phyloP scores from a whole-genome alignment of 192 early-diverging fungal species.

The Umbelopsis sp. region DNA sequence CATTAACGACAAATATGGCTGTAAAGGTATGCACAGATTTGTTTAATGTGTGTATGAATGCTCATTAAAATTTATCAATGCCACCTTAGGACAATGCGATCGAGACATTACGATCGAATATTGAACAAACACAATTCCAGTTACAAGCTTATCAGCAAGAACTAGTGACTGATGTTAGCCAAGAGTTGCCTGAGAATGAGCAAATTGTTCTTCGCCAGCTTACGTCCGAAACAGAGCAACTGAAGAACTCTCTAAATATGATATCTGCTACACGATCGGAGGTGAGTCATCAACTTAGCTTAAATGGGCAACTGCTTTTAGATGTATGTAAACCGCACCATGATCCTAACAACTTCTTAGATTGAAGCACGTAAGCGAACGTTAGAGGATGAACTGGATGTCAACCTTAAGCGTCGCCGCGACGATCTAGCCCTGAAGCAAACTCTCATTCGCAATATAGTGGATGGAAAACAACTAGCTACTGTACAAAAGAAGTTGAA shows the following conservation, averaged over 20 bases:
- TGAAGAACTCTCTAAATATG: conserved; percentile 58
- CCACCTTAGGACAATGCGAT: conserved; percentile 50
- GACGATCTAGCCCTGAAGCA: conserved; percentile 71
- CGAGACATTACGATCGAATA: conserved; percentile 40
- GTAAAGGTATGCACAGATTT: conserved; percentile 39
- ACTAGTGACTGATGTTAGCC: conserved; percentile 57
- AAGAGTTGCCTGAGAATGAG: conserved; percentile 57
- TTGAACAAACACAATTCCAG: conserved; percentile 58
- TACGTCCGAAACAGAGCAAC: conserved; percentile 48
- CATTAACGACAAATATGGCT: conserved; percentile 48
- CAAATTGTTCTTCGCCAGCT: conserved; percentile 52
- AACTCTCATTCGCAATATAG: conserved; percentile 44
- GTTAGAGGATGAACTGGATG: conserved; percentile 70
- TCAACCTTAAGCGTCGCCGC: conserved; percentile 66
- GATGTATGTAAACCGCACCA: neutral
- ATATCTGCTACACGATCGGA: conserved; percentile 54
- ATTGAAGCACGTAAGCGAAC: conserved; percentile 71
- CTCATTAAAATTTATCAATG: neutral
- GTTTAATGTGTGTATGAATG: neutral
- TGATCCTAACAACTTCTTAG: conserved; percentile 35
- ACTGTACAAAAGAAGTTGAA: conserved; percentile 7
- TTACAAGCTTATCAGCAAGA: conserved; percentile 61
- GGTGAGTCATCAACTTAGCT: conserved; percentile 32
- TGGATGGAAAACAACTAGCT: conserved; percentile 30
- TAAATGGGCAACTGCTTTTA: neutral